These are phyloP conservation scores for Diplogelasinospora grovesii DNA, from an alignment of 495 filamentous ascomycete genomes.

Conservation along the genomic window DNA sequence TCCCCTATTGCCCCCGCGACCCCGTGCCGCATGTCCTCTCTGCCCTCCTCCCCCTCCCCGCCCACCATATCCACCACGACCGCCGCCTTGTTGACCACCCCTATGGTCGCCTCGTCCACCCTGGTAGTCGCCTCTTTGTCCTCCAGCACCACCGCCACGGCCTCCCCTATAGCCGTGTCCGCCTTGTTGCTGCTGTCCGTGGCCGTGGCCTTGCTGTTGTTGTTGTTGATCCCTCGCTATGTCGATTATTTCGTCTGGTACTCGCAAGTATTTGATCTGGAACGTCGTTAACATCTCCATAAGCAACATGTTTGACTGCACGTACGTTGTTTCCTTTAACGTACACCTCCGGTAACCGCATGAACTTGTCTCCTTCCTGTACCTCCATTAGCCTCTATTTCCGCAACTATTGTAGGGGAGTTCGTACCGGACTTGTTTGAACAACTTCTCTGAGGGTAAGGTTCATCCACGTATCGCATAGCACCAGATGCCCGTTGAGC, in stretches of 20 bases:
- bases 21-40: constrained; percentile 14
- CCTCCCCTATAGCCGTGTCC: no score
- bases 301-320: constrained; percentile 1
- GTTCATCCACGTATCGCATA: constrained; percentile 99
- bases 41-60: constrained; percentile 44
- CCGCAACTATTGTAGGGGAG: no score
- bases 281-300: neutral
- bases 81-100: constrained; percentile 46
- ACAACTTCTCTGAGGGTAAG: constrained; percentile 93
- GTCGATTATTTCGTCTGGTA: constrained; percentile 93
- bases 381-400: neutral
- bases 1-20: constrained; percentile 8
- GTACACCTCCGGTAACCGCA: constrained; percentile 85
- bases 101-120: constrained; percentile 63
- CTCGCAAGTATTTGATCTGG: constrained; percentile 96
- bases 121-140: constrained; percentile 45
- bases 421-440: constrained; percentile 74
- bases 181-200: no score
- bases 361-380: constrained; percentile 87
- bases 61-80: constrained; percentile 29
- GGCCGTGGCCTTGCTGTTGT: no score
- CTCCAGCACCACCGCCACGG: no score
- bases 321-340: constrained; percentile 93
- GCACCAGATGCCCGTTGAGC: constrained; percentile 89
- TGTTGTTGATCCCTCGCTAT: constrained; percentile 87